Percentiles rank a stretch among this genome's conserved stretches.
Evolutionary conservation across 2,329 filamentous ascomycete species (phyloP).

Genomic region (Bimuria novae-zelandiae): DNA sequence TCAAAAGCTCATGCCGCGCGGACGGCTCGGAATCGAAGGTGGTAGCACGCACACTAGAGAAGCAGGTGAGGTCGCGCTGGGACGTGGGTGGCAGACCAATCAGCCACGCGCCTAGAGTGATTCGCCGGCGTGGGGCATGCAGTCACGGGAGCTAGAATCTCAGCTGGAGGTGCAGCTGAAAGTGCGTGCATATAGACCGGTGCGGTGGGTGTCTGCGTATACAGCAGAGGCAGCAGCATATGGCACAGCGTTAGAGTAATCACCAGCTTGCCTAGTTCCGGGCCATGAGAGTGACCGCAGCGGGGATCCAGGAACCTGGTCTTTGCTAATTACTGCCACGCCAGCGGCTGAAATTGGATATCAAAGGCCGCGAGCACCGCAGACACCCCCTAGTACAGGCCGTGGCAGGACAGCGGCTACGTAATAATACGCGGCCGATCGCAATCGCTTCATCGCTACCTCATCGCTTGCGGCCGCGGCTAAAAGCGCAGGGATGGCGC

Average conservation of each 20-base stretch:
- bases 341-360: background rate
- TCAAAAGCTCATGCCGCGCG: conserved; percentile 19
- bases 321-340: background rate
- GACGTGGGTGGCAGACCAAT: background rate
- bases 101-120: background rate
- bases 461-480: no score
- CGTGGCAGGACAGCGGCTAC: conserved; percentile 1
- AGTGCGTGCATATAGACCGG: background rate
- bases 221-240: no score
- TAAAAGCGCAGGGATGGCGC: no score
- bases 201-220: no score
- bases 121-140: background rate
- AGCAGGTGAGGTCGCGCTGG: background rate
- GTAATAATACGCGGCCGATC: conserved; percentile 3
- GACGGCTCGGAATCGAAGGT: background rate
- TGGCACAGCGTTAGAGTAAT: background rate
- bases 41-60: background rate
- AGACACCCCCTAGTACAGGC: no score
- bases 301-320: background rate
- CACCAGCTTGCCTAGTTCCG: background rate
- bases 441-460: no score
- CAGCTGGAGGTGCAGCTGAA: background rate
- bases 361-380: no score
- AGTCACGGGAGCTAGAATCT: background rate
- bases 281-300: background rate